Evolutionary conservation across 768 basidiomycete species (phyloP).

Genomic region (Russula vinacea): DNA sequence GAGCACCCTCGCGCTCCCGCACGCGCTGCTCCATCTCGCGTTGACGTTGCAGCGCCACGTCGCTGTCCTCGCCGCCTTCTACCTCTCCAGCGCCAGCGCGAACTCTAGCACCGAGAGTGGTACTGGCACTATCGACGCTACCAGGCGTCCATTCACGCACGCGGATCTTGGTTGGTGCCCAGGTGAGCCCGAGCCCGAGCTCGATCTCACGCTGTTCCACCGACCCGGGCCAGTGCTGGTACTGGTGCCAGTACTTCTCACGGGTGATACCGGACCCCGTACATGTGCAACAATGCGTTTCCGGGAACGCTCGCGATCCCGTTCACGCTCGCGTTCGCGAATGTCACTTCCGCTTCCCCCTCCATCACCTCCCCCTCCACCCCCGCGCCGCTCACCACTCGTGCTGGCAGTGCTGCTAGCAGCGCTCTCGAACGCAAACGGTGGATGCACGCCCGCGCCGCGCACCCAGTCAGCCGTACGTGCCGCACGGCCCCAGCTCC

Average conservation of each 20-base stretch:
- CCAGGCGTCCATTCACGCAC: slow-evolving; percentile 29
- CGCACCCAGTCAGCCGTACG: slow-evolving; percentile 28
- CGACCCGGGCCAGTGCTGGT: slow-evolving; percentile 3
- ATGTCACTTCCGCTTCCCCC: slow-evolving; percentile 16
- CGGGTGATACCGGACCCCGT: not conserved
- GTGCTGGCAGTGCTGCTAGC: slow-evolving; percentile 23
- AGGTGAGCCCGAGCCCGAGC: slow-evolving; percentile 28
- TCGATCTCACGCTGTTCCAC: slow-evolving; percentile 30
- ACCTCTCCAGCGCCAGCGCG: not conserved
- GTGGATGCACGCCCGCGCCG: slow-evolving; percentile 28
- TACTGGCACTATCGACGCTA: not conserved
- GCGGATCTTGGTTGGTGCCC: slow-evolving; percentile 30
- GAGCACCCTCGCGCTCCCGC: slow-evolving; percentile 31
- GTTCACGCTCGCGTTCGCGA: slow-evolving; percentile 23
- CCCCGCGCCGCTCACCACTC: slow-evolving; percentile 12
- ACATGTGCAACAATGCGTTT: slow-evolving; percentile 9
- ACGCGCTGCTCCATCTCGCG: slow-evolving; percentile 31
- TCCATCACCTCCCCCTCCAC: not conserved
- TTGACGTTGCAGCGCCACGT: slow-evolving; percentile 30
- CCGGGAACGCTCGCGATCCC: slow-evolving; percentile 24
- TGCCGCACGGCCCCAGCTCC: slow-evolving; percentile 24
- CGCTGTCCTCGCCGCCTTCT: slow-evolving; percentile 16
- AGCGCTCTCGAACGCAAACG: slow-evolving; percentile 30
- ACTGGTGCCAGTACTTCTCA: not conserved
- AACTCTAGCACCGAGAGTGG: not conserved